phyloP scores from a whole-genome alignment of 2,329 filamentous ascomycete species.

The Nemania abortiva region DNA sequence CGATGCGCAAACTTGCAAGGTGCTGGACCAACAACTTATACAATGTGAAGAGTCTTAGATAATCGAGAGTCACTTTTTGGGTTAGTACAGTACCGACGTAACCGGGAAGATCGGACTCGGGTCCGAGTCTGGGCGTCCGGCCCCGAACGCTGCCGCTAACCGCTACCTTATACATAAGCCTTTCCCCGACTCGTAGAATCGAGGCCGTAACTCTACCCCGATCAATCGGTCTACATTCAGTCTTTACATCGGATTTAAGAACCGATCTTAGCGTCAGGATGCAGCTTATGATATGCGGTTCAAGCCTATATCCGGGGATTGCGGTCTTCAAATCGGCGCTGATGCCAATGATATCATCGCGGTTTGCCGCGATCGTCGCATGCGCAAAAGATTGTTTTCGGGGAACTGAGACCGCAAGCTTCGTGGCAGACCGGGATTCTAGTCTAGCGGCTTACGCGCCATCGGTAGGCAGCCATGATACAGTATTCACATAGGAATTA shows the following conservation, averaged over 20 bases:
- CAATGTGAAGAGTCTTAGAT: too few species aligned
- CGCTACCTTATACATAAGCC: background rate
- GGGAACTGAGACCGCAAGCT: background rate
- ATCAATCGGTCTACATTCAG: background rate
- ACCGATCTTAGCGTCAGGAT: background rate
- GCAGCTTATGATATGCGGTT: background rate
- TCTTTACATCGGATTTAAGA: background rate
- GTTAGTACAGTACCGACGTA: too few species aligned
- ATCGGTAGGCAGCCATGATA: background rate
- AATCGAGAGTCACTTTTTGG: too few species aligned
- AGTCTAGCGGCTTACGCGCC: background rate
- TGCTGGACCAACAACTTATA: too few species aligned
- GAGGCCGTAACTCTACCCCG: background rate
- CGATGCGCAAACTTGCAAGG: too few species aligned
- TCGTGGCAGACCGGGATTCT: background rate
- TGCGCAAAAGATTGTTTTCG: background rate
- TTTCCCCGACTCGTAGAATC: background rate
- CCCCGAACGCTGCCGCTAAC: conserved; percentile 1
- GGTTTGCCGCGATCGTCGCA: background rate
- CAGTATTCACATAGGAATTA: background rate
- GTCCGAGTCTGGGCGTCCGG: conserved; percentile 8
- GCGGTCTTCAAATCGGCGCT: background rate
- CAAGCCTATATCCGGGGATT: background rate
- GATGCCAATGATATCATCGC: background rate
- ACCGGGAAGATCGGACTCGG: conserved; percentile 16